Conservation (phyloP, 352 stramenopile species). For the Globisporangium barbulae region DNA sequence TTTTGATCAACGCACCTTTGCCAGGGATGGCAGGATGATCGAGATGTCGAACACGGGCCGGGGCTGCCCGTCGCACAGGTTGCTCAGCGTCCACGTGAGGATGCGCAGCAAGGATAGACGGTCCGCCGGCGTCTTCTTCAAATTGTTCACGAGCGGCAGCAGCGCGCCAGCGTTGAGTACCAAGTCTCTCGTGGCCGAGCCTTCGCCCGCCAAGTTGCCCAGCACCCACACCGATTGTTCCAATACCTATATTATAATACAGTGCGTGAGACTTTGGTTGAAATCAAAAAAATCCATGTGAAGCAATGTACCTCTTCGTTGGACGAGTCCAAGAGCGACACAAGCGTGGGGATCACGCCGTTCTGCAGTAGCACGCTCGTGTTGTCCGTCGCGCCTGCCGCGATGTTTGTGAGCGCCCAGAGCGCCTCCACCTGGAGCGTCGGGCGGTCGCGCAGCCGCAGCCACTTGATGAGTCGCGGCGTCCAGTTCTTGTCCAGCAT, state of each 20-base stretch:
- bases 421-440: slow-evolving; percentile 92
- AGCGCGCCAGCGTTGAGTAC: slow-evolving; percentile 86
- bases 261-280: background rate
- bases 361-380: slow-evolving; percentile 91
- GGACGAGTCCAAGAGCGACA: slow-evolving; percentile 86
- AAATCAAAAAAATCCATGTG: slow-evolving; percentile 5
- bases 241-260: slow-evolving; percentile 55
- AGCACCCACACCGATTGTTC: slow-evolving; percentile 94
- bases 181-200: slow-evolving; percentile 81
- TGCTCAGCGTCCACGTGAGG: slow-evolving; percentile 91
- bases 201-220: slow-evolving; percentile 90
- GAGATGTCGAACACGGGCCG: slow-evolving; percentile 87
- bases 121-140: slow-evolving; percentile 86
- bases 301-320: slow-evolving; percentile 81
- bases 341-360: slow-evolving; percentile 88
- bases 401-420: slow-evolving; percentile 95
- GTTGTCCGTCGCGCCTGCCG: slow-evolving; percentile 89
- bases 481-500: slow-evolving; percentile 90
- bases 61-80: slow-evolving; percentile 90
- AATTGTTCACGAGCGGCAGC: slow-evolving; percentile 81
- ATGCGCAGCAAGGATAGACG: slow-evolving; percentile 87
- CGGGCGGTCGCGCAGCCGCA: slow-evolving; percentile 69
- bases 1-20: slow-evolving; percentile 35
- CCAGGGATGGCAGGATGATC: slow-evolving; percentile 84
- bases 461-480: slow-evolving; percentile 82